Conservation (phyloP, 108 stramenopile genomes). For the Fistulifera pelliculosa region DNA sequence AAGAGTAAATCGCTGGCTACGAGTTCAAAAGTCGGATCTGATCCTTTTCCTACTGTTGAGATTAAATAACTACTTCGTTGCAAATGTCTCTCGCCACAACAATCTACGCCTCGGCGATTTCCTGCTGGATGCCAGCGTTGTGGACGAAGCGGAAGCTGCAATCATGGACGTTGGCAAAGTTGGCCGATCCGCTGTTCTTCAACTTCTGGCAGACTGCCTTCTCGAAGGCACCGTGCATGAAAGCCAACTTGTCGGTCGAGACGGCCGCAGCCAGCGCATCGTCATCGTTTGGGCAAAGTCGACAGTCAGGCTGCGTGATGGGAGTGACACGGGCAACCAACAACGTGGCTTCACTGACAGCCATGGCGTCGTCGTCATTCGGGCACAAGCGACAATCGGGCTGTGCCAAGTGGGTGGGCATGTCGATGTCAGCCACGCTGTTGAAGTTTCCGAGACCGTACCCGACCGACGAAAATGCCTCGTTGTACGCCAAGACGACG, state of each 20-base stretch:
- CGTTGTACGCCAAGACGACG: conserved; percentile 1
- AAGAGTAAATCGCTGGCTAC: too few species aligned
- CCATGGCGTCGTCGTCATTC: background rate
- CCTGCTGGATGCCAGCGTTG: background rate
- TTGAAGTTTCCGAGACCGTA: background rate
- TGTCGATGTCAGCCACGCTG: conserved; percentile 1
- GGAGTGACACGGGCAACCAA: too few species aligned
- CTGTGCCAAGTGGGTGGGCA: background rate
- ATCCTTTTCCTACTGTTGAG: too few species aligned
- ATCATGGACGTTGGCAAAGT: conserved; percentile 4
- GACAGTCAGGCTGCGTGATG: too few species aligned
- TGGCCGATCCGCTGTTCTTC: conserved; percentile 5
- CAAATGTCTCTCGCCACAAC: too few species aligned
- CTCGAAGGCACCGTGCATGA: conserved; percentile 3
- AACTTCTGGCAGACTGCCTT: conserved; percentile 1
- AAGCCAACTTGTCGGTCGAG: background rate
- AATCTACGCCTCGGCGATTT: too few species aligned
- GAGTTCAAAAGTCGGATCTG: too few species aligned
- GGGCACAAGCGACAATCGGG: background rate
- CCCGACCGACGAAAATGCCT: background rate
- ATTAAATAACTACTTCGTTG: too few species aligned
- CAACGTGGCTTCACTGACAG: too few species aligned
- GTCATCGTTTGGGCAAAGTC: background rate
- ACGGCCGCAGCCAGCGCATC: background rate
- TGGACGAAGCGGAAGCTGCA: conserved; percentile 2